Conservation (phyloP, 805 yeast genomes). For the Candida wancherniae region DNA sequence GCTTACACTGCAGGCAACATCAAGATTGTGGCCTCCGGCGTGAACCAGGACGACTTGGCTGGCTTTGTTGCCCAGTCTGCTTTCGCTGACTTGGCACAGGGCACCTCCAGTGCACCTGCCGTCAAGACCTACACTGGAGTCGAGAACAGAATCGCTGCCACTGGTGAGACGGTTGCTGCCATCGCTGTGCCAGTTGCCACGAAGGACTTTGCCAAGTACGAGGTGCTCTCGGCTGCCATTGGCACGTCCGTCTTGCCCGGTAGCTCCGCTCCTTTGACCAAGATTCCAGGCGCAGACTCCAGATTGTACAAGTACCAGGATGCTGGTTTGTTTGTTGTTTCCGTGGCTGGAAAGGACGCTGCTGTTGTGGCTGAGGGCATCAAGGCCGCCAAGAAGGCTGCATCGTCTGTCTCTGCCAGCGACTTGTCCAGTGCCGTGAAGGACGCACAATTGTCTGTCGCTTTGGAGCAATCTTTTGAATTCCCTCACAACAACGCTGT, state of each 20-base stretch:
- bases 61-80: slow-evolving; percentile 63
- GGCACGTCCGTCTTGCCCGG: slow-evolving; percentile 56
- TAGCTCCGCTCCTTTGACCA: slow-evolving; percentile 46
- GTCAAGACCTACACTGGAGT: slow-evolving; percentile 50
- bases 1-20: slow-evolving; percentile 70
- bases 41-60: slow-evolving; percentile 63
- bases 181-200: slow-evolving; percentile 75
- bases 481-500: slow-evolving; percentile 28
- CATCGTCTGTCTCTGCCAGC: slow-evolving; percentile 34
- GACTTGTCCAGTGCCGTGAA: slow-evolving; percentile 52
- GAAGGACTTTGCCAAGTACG: slow-evolving; percentile 59
- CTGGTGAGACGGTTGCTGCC: slow-evolving; percentile 67
- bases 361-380: slow-evolving; percentile 56
- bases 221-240: slow-evolving; percentile 66
- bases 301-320: slow-evolving; percentile 63
- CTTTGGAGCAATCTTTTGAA: slow-evolving; percentile 37
- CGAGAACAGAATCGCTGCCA: slow-evolving; percentile 59
- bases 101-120: slow-evolving; percentile 43
- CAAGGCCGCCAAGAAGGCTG: slow-evolving; percentile 49
- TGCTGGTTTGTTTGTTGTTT: slow-evolving; percentile 74
- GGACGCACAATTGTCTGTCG: slow-evolving; percentile 38
- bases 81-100: slow-evolving; percentile 59
- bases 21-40: slow-evolving; percentile 68
- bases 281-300: slow-evolving; percentile 46
- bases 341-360: slow-evolving; percentile 57